Evolutionary conservation across 2,329 filamentous ascomycete genomes (phyloP).

Genomic region (Colletotrichum sp.): DNA sequence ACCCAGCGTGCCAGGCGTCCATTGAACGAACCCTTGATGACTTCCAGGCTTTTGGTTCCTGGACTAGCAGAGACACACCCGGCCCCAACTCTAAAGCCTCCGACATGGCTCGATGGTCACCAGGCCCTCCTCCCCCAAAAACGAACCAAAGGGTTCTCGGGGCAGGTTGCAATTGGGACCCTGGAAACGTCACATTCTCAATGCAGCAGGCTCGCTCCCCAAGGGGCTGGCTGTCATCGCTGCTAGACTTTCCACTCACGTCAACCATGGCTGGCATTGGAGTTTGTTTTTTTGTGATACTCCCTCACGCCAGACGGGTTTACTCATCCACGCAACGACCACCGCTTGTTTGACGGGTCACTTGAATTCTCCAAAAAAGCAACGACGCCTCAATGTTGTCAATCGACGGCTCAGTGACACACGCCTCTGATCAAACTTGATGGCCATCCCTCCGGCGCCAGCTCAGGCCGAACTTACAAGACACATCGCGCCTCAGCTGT

Average conservation of each 20-base stretch:
- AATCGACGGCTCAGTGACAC: neutral
- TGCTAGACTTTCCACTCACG: neutral
- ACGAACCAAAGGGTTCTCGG: neutral
- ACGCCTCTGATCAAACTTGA: neutral
- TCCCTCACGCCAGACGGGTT: neutral
- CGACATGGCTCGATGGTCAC: conserved; percentile 8
- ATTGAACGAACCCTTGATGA: neutral
- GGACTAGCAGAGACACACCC: conserved; percentile 3
- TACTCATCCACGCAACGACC: conserved; percentile 5
- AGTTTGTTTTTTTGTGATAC: neutral
- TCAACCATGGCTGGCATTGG: neutral
- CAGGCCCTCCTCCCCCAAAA: neutral
- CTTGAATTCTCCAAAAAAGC: neutral
- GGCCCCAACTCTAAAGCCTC: neutral
- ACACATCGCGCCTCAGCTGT: neutral
- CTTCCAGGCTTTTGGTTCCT: conserved; percentile 6
- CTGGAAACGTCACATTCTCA: conserved; percentile 13
- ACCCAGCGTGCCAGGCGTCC: neutral
- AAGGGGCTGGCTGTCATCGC: neutral
- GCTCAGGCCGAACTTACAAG: neutral
- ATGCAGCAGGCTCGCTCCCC: neutral
- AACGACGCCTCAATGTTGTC: neutral
- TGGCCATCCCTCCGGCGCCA: neutral
- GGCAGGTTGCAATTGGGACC: conserved; percentile 6
- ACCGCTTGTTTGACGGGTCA: conserved; percentile 12